Evolutionary conservation across 129 eudicot genomes (phyloP).

Genomic region (Flaveria linearis): DNA sequence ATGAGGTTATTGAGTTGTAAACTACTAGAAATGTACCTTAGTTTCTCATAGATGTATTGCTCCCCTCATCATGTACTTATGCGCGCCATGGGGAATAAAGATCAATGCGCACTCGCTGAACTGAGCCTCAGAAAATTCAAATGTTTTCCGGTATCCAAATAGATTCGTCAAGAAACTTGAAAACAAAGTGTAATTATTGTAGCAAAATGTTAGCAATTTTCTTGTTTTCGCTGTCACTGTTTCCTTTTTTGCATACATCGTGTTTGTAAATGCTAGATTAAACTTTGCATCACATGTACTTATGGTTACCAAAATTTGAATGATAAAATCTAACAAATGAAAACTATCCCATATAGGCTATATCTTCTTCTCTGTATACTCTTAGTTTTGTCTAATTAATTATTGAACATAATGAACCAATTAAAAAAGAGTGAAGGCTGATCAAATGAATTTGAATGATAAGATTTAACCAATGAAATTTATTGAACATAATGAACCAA

Average conservation of each 20-base stretch:
- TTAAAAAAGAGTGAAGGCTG: too few species aligned
- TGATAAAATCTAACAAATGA: too few species aligned
- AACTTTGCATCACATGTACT: constrained; percentile 2
- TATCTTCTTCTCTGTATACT: too few species aligned
- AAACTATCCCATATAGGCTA: too few species aligned
- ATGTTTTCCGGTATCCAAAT: constrained; percentile 19
- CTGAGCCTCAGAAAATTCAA: constrained; percentile 11
- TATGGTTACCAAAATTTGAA: too few species aligned
- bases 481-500: too few species aligned
- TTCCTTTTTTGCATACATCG: constrained; percentile 12
- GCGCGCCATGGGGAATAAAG: background rate
- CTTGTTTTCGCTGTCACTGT: background rate
- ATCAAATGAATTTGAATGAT: too few species aligned
- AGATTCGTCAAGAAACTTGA: constrained; percentile 14
- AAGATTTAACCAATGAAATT: too few species aligned
- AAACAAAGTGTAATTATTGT: constrained; percentile 20
- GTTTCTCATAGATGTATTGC: constrained; percentile 21
- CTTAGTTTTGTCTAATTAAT: too few species aligned
- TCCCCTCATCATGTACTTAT: constrained; percentile 22
- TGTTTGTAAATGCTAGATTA: constrained; percentile 18
- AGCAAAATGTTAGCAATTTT: constrained; percentile 11
- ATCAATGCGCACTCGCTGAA: constrained; percentile 6
- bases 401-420: too few species aligned
- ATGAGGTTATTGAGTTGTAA: constrained; percentile 62
- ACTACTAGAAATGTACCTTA: constrained; percentile 14